Evolutionary conservation across 805 yeast genomes (phyloP), one percentile per base, ranked within the genome.

Genomic region (Pichia eremophila): DNA sequence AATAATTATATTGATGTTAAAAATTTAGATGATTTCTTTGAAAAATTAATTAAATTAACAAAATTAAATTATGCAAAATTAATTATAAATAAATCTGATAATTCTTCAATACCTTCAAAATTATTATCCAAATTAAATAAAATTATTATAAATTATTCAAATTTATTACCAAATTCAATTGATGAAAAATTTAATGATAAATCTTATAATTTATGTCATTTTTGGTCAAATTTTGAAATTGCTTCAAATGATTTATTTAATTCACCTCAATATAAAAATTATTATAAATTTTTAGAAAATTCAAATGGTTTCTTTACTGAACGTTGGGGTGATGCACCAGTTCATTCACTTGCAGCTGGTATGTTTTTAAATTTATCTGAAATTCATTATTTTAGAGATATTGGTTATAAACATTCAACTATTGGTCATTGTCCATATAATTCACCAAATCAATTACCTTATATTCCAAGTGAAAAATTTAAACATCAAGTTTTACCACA

Each of bases 291-390:
- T 55, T 64, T 91, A 43, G 97, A 93, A 47, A 44, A 64, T 8
- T 68, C 79, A 5, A 87, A 90, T 11, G 97, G 98, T 0, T 90
- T 91, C 60, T 89, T 81, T 73, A 74, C 76, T 46, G 96, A 93
- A 63, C 70, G 99, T 58, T 91, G 98, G 98, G 98, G 98, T 2
- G 98, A 91, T 71, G 96, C 97, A 0, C 96, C 97, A 0, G 81
- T 91, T 5, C 97, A 89, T 62, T 83, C 96, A 0, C 65, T 93
- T 22, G 98, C 95, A 0, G 77, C 85, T 6, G 91, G 88, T 0
- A 72, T 93, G 75, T 71, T 85, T 57, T 67, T 90, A 39, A 73
- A 83, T 49, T 63, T 81, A 3, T 68, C 75, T 2, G 86, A 90
- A 48, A 69, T 91, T 10, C 97, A 91, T 65, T 91, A 89, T 65